Evolutionary conservation across 2,329 filamentous ascomycete species (phyloP).

Genomic region (Penicillium hesseltinei): DNA sequence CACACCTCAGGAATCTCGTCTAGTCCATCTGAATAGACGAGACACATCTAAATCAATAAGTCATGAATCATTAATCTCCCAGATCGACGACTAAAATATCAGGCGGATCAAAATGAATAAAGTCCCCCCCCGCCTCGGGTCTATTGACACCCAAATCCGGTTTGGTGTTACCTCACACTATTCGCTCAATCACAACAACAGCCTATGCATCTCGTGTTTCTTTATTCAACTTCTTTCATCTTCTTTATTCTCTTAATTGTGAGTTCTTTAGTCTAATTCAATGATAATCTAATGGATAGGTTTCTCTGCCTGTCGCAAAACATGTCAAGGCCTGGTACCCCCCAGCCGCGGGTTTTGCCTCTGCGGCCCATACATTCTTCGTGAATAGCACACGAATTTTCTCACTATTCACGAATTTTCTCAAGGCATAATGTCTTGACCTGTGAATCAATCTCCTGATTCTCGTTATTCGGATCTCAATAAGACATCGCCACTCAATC

Average conservation of each 20-base stretch:
- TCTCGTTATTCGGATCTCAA: constrained; percentile 5
- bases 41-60: neutral
- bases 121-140: neutral
- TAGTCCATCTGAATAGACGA: neutral
- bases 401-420: neutral
- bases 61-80: neutral
- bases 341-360: neutral
- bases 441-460: constrained; percentile 6
- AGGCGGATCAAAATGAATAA: constrained; percentile 8
- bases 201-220: neutral
- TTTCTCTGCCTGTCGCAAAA: constrained; percentile 4
- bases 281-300: constrained; percentile 2
- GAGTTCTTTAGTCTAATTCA: neutral
- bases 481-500: constrained; percentile 5
- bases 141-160: constrained; percentile 29
- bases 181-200: neutral
- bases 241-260: neutral
- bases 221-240: constrained; percentile 2
- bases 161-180: constrained; percentile 8
- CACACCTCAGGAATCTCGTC: neutral
- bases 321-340: neutral
- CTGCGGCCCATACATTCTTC: constrained; percentile 13
- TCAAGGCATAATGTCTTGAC: constrained; percentile 4
- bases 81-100: neutral
- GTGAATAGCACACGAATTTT: neutral